These are phyloP conservation scores for Peronospora tabacina DNA, from an alignment of 352 stramenopile species.

Conservation along the genomic window DNA sequence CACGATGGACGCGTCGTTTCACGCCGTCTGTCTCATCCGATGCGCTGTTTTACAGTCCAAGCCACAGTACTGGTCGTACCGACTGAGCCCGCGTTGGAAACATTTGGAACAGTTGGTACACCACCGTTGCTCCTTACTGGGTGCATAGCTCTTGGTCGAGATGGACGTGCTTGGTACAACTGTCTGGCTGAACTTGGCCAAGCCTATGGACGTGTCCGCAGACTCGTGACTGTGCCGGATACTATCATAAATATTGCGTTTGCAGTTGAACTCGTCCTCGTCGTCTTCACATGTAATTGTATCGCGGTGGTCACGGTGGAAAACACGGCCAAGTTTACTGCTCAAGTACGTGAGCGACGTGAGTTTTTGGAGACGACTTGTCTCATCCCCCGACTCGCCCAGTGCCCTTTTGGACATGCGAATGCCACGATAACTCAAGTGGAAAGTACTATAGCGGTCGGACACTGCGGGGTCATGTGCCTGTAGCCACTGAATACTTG, in stretches of 20 bases:
- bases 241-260: slow-evolving; percentile 47
- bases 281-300: slow-evolving; percentile 55
- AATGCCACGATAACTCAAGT: slow-evolving; percentile 1
- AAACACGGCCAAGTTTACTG: slow-evolving; percentile 42
- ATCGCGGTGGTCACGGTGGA: slow-evolving; percentile 50
- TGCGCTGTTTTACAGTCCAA: slow-evolving; percentile 66
- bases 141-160: slow-evolving; percentile 30
- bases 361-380: slow-evolving; percentile 43
- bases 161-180: slow-evolving; percentile 19
- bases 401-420: slow-evolving; percentile 7
- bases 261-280: slow-evolving; percentile 30
- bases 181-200: slow-evolving; percentile 21
- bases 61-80: slow-evolving; percentile 63
- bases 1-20: slow-evolving; percentile 19
- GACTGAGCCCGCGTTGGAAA: slow-evolving; percentile 59
- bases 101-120: slow-evolving; percentile 76
- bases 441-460: slow-evolving; percentile 8
- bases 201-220: slow-evolving; percentile 7
- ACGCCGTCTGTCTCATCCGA: slow-evolving; percentile 28
- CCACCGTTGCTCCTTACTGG: slow-evolving; percentile 64
- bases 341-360: slow-evolving; percentile 53
- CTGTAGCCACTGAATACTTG: slow-evolving; percentile 9
- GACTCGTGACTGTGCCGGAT: slow-evolving; percentile 33
- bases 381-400: slow-evolving; percentile 27
- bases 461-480: slow-evolving; percentile 8